phyloP scores from a whole-genome alignment of 73 alveolate species.

The Tetrahymena thermophila region DNA sequence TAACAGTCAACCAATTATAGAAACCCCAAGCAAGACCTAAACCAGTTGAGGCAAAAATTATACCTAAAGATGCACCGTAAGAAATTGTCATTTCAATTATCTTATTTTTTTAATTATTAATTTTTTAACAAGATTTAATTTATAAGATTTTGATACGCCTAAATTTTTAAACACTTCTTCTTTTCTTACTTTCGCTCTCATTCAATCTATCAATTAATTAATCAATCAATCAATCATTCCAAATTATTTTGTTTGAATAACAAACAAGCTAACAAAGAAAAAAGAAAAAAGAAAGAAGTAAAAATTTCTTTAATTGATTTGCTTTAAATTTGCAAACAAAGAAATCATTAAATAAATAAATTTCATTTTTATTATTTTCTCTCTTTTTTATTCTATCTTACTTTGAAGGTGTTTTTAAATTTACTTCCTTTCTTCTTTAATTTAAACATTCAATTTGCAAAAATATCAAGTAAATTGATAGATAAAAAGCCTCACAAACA shows the following conservation, averaged over 20 bases:
- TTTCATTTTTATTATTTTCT: not conserved
- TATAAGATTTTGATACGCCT: not conserved
- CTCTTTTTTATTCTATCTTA: not conserved
- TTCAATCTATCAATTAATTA: not conserved
- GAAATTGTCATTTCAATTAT: not conserved
- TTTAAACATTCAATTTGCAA: not conserved
- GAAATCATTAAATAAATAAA: too few relatives aligned
- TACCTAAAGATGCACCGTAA: slow-evolving; percentile 19
- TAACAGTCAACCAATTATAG: slow-evolving; percentile 23
- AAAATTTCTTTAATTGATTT: too few relatives aligned
- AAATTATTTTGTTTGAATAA: not conserved
- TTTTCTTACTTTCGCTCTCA: not conserved
- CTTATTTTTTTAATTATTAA: not conserved
- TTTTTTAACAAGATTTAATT: not conserved
- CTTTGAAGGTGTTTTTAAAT: not conserved
- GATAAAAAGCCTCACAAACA: too few relatives aligned
- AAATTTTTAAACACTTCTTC: not conserved
- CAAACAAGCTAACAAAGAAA: not conserved
- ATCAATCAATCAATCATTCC: not conserved
- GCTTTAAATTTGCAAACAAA: too few relatives aligned
- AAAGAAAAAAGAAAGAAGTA: too few relatives aligned
- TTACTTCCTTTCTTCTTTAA: not conserved
- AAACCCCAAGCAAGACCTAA: slow-evolving; percentile 30
- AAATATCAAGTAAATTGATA: not conserved
- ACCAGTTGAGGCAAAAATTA: slow-evolving; percentile 5